Base-by-base conservation (phyloP, 2,329 filamentous ascomycete genomes). In the Rhynchosporium graminicola region DNA sequence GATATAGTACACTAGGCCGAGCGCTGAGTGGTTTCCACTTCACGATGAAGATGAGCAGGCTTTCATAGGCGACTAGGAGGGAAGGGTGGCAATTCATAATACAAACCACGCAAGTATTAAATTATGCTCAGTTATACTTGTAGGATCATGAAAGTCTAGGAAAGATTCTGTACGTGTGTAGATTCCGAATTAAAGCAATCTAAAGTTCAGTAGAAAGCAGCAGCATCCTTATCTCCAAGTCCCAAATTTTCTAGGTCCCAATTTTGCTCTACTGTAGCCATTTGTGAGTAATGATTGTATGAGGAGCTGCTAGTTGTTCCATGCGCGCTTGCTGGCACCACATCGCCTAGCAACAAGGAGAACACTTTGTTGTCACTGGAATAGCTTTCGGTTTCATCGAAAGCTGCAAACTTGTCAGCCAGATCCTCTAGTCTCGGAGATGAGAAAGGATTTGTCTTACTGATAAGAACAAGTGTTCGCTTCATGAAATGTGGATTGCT, bases 331-430 rank as follows among this genome's bases (percentile, higher is more conserved):
- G 77, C 61, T 8, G 89, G 88, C 3, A 95, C 76, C 13, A 86
- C 88, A 65, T 89, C 89, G 12, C 91, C 91, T 4, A 95, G 77
- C 0, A 94, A 80, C 66, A 94, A 82, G 62, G 80, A 84, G 62
- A 90, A 83, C 55, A 94, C 82, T 47, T 80, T 80, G 80, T 94
- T 94, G 67, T 83, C 81, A 15, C 79, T 76, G 3, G 79, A 74
- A 74, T 92, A 91, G 5, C 81, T 85, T 69, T 87, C 83, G 73
- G 86, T 89, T 77, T 94, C 91, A 68, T 95, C 91, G 71, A 91
- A 94, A 3, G 86, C 79, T 84, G 86, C 20, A 13, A 31, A 31
- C 28, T n/a, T 55, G 29, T 63, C 10, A 63, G 61, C 50, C 26
- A 10, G 2, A 42, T 31, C 38, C 38, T 5, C 8, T 8, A 10